Percentiles rank a stretch among this genome's conserved stretches.
Conservation (phyloP, 108 stramenopile genomes). For the Seminavis robusta region DNA sequence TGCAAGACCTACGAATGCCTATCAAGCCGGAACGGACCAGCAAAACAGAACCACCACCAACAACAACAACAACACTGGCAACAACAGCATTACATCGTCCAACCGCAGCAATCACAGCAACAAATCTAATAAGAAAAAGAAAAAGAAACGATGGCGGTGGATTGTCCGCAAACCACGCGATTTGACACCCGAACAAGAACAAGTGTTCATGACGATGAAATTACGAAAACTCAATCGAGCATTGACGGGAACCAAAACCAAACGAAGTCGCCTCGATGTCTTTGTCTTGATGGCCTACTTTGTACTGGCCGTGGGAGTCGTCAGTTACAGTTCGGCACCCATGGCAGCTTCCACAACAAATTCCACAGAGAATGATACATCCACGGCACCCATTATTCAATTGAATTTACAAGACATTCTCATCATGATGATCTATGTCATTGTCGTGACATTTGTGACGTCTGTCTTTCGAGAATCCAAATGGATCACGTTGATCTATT, state of each 20-base stretch:
- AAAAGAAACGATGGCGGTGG: too few species aligned
- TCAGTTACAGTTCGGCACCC: not conserved
- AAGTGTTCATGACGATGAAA: conserved; percentile 36
- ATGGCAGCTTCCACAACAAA: not conserved
- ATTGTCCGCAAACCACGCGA: too few species aligned
- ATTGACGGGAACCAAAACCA: conserved; percentile 22
- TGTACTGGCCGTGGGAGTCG: conserved; percentile 11
- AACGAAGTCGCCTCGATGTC: conserved; percentile 1
- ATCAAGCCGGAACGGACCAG: too few species aligned
- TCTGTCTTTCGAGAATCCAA: conserved; percentile 11
- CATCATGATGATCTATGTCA: conserved; percentile 13
- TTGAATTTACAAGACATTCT: conserved; percentile 7
- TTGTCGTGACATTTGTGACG: conserved; percentile 17
- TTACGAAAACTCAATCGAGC: conserved; percentile 26
- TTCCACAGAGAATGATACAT: too few species aligned
- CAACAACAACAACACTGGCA: too few species aligned
- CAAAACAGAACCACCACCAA: too few species aligned
- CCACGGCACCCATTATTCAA: conserved; percentile 1
- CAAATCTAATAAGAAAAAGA: too few species aligned
- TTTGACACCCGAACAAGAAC: conserved; percentile 11
- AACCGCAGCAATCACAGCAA: too few species aligned
- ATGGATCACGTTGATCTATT: conserved; percentile 26
- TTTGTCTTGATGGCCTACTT: conserved; percentile 9
- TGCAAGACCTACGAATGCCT: too few species aligned
- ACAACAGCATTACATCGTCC: too few species aligned